These are phyloP conservation scores for Microbotryomycetes sp. DNA, from an alignment of 1,284 basidiomycete genomes.

Conservation along the genomic window DNA sequence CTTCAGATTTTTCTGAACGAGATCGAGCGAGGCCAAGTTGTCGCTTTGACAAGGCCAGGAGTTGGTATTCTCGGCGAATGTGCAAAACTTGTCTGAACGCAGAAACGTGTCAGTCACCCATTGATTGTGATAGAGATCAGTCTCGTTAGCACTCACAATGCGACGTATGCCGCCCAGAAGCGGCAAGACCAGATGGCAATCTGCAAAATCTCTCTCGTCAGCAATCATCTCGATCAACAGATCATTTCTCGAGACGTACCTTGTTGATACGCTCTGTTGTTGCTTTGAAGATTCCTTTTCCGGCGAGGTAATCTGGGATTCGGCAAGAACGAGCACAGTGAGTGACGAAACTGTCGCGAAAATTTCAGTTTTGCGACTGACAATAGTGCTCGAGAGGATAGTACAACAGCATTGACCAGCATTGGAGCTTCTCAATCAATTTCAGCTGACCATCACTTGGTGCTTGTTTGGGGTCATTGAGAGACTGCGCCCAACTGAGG, in stretches of 20 bases:
- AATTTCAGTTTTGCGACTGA: slow-evolving; percentile 3
- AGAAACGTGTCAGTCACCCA: slow-evolving; percentile 49
- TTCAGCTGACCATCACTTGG: slow-evolving; percentile 46
- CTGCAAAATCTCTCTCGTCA: slow-evolving; percentile 44
- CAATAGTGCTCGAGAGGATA: slow-evolving; percentile 71
- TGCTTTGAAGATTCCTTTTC: slow-evolving; percentile 55
- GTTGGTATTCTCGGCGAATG: slow-evolving; percentile 38
- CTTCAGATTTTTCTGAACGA: slow-evolving; percentile 34
- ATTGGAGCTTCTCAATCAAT: slow-evolving; percentile 66
- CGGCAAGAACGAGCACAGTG: too few species aligned
- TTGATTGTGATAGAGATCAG: slow-evolving; percentile 59
- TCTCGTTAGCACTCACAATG: slow-evolving; percentile 55
- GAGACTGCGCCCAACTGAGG: slow-evolving; percentile 34
- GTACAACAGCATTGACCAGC: slow-evolving; percentile 73
- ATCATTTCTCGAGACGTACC: too few species aligned
- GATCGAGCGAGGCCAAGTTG: slow-evolving; percentile 35
- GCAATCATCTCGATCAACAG: not conserved
- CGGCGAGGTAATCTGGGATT: slow-evolving; percentile 54
- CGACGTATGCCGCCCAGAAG: slow-evolving; percentile 67
- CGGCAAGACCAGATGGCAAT: slow-evolving; percentile 63
- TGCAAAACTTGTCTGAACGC: slow-evolving; percentile 24
- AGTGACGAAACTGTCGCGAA: too few species aligned
- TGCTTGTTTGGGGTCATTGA: slow-evolving; percentile 30
- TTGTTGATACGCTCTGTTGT: slow-evolving; percentile 1
- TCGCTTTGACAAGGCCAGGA: slow-evolving; percentile 54